These are phyloP conservation scores for Aureobasidium sp. DNA, from an alignment of 2,329 filamentous ascomycete genomes.

Conservation along the genomic window DNA sequence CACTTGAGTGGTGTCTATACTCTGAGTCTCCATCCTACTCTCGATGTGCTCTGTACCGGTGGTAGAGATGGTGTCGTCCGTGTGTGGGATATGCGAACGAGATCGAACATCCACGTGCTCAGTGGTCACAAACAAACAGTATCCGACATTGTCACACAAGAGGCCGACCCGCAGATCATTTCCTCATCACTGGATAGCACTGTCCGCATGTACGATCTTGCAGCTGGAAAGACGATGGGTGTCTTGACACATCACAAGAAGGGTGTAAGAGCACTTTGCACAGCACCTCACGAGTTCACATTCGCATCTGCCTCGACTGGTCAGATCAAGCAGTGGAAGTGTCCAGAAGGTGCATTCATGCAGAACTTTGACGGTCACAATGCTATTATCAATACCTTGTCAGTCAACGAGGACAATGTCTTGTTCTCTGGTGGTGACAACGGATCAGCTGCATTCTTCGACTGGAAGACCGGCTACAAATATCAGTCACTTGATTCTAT, in stretches of 20 bases:
- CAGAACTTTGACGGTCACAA: conserved; percentile 98
- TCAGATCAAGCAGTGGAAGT: conserved; percentile 99
- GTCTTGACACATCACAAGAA: conserved; percentile 98
- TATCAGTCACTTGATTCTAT: conserved; percentile 88
- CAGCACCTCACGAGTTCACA: conserved; percentile 89
- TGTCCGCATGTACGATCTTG: conserved; percentile 88
- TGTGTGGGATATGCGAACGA: conserved; percentile 97
- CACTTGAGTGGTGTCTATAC: conserved; percentile 96
- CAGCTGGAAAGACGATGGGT: conserved; percentile 91
- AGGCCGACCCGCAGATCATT: conserved; percentile 93
- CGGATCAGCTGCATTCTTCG: conserved; percentile 95
- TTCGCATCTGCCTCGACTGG: conserved; percentile 89
- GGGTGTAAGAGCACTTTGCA: conserved; percentile 75
- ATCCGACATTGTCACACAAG: conserved; percentile 82
- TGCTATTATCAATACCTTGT: conserved; percentile 87
- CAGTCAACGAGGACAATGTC: conserved; percentile 91
- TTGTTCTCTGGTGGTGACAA: conserved; percentile 94
- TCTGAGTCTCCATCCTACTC: conserved; percentile 81
- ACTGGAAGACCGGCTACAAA: conserved; percentile 93
- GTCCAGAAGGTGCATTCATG: conserved; percentile 96
- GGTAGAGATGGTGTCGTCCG: conserved; percentile 89
- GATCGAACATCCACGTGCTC: conserved; percentile 91
- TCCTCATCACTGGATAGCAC: conserved; percentile 88
- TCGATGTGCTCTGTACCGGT: conserved; percentile 91
- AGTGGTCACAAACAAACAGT: conserved; percentile 87